Evolutionary conservation across 192 early-diverging fungal genomes (phyloP), one percentile per base, ranked within the genome.

Genomic region (Cladochytrium replicatum): DNA sequence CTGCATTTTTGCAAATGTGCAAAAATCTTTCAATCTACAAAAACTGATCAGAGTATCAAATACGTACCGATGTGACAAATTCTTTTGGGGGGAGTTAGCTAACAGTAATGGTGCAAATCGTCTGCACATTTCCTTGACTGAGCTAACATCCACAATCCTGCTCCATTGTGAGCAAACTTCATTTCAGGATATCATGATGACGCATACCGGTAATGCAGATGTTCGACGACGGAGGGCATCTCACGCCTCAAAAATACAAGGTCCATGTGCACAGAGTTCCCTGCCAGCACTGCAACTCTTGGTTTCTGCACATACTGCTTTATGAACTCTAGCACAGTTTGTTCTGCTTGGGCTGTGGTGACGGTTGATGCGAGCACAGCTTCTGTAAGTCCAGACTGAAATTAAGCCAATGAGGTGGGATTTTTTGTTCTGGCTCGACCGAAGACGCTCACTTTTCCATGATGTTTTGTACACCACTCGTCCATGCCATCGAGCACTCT

Each of bases 221-320:
- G 70, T 0, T 81, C 74, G 3, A 82, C 69, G 21, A 97, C 49
- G 26, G 57, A 43, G 0, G 83, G 84, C 88, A 93, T 91, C 38
- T 85, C 83, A 44, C 82, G 76, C 26, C 71, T 64, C 48, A 97
- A 57, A 38, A 94, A 97, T 43, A 68, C 75, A 32, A 87, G 81
- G 57, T 98, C 94, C 7, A 81, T 83, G 58, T 98, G 93, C 13
- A 96, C 87, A 30, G 87, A 86, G 70, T 91, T 98, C 13, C 94
- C 94, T 1, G 89, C 92, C 23, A 98, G 66, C 6, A 87, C 73
- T 0, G 77, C 90, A 0, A 67, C 55, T 22, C 80, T 52, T 6
- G 66, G 47, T 0, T 60, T 45, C 11, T 79, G 71, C 55, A 90
- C 77, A 61, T 91, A 79, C 19, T 66, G 24, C 47, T 81, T 71